Evolutionary conservation across 345 rosid species (phyloP).

Genomic region (Gossypioides kirkii): DNA sequence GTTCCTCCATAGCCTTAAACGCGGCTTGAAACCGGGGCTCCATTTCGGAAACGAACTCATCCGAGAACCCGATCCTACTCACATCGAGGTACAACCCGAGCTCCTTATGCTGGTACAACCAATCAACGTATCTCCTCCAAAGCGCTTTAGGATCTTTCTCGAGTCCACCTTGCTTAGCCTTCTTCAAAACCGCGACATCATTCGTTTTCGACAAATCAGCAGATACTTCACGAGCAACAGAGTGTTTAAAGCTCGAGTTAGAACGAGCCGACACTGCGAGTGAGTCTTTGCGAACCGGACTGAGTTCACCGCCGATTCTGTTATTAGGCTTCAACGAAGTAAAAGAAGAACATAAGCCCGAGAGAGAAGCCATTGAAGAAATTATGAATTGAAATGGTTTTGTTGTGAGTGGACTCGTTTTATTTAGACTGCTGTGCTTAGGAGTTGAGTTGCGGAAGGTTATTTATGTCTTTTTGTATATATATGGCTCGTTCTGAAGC

Average conservation of each 20-base stretch:
- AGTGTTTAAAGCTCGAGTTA: slow-evolving; percentile 29
- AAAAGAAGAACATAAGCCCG: slow-evolving; percentile 28
- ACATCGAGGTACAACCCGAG: slow-evolving; percentile 78
- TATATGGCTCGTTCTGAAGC: background rate
- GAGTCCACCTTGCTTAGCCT: slow-evolving; percentile 43
- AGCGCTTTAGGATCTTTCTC: slow-evolving; percentile 56
- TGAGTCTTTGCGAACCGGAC: slow-evolving; percentile 26
- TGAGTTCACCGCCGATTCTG: slow-evolving; percentile 19
- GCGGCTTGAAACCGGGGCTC: slow-evolving; percentile 65
- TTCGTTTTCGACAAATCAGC: slow-evolving; percentile 29
- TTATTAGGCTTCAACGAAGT: slow-evolving; percentile 22
- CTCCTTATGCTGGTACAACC: slow-evolving; percentile 92
- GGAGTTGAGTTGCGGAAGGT: background rate
- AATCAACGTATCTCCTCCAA: slow-evolving; percentile 84
- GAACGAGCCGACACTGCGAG: slow-evolving; percentile 36
- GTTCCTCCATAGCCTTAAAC: slow-evolving; percentile 71
- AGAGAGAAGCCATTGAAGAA: slow-evolving; percentile 53
- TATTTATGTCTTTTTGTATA: background rate
- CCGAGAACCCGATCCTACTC: slow-evolving; percentile 84
- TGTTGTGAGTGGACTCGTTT: background rate
- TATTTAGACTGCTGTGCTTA: background rate
- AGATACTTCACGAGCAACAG: slow-evolving; percentile 56
- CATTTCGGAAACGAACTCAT: slow-evolving; percentile 73
- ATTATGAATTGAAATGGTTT: background rate
- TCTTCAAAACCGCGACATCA: background rate